These are phyloP conservation scores for Phaeophleospora eucalypticola DNA, from an alignment of 2,329 filamentous ascomycete species.

Conservation along the genomic window DNA sequence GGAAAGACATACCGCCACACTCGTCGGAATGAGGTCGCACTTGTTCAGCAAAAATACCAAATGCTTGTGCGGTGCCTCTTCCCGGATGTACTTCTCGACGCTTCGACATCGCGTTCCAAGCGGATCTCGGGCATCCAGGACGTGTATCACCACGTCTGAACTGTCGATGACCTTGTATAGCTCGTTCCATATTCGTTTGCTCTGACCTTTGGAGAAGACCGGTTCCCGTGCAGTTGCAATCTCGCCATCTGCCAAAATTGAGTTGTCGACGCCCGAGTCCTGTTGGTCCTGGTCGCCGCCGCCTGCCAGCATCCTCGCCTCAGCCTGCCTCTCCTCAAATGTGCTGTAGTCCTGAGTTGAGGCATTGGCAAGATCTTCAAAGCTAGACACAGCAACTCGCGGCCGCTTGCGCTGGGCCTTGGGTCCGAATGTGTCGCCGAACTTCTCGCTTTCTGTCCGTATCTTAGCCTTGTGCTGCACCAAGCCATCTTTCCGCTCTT, in stretches of 20 bases:
- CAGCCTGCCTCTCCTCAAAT: slow-evolving; percentile 76
- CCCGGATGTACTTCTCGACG: slow-evolving; percentile 87
- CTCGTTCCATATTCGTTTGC: slow-evolving; percentile 96
- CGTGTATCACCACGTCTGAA: slow-evolving; percentile 92
- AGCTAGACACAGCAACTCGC: slow-evolving; percentile 77
- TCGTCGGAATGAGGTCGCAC: slow-evolving; percentile 86
- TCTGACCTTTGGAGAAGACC: slow-evolving; percentile 91
- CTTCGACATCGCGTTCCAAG: slow-evolving; percentile 84
- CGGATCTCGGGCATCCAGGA: slow-evolving; percentile 84
- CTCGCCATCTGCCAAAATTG: slow-evolving; percentile 31
- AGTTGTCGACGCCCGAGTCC: slow-evolving; percentile 12
- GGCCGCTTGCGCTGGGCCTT: slow-evolving; percentile 91
- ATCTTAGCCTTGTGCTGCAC: slow-evolving; percentile 95
- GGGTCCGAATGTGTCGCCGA: slow-evolving; percentile 83
- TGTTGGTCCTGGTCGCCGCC: slow-evolving; percentile 29
- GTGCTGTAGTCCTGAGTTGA: slow-evolving; percentile 75
- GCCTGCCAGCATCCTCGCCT: slow-evolving; percentile 72
- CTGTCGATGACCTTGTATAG: slow-evolving; percentile 89
- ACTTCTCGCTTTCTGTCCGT: slow-evolving; percentile 80
- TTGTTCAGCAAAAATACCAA: slow-evolving; percentile 87
- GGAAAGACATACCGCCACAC: slow-evolving; percentile 81
- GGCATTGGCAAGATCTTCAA: slow-evolving; percentile 76
- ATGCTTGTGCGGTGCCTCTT: slow-evolving; percentile 95
- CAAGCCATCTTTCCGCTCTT: slow-evolving; percentile 65
- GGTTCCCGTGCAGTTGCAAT: slow-evolving; percentile 53